phyloP scores from a whole-genome alignment of 73 alveolate species.

The Tetrahymena malaccensis region DNA sequence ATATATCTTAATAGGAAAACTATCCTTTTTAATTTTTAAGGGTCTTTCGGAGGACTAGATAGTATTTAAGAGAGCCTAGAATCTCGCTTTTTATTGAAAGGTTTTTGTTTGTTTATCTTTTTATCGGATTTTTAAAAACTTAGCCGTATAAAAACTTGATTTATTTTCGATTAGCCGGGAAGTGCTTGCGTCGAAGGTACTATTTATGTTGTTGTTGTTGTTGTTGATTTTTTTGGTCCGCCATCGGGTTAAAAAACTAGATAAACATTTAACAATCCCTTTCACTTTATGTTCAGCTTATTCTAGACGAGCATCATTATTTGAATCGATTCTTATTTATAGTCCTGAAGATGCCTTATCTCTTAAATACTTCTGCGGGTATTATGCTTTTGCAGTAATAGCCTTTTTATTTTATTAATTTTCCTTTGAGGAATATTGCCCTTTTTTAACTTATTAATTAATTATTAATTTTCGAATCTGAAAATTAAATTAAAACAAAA shows the following conservation, averaged over 20 bases:
- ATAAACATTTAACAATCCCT: not conserved
- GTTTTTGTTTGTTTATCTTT: not conserved
- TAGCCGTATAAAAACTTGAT: not conserved
- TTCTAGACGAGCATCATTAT: not conserved
- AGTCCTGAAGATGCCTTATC: not conserved
- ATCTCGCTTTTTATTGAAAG: not conserved
- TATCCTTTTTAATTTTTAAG: not conserved
- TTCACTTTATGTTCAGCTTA: not conserved
- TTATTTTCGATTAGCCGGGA: not conserved
- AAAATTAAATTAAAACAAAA: not conserved
- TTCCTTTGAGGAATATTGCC: not conserved
- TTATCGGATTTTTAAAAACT: not conserved
- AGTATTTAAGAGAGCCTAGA: not conserved
- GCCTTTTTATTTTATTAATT: not conserved
- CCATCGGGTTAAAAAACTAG: not conserved
- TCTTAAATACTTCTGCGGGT: not conserved
- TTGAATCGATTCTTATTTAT: not conserved
- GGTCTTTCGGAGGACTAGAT: not conserved
- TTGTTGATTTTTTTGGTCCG: not conserved
- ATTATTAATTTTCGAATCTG: not conserved
- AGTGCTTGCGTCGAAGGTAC: conserved; percentile 3
- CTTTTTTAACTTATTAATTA: not conserved
- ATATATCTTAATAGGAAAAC: not conserved
- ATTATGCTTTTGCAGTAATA: not conserved
- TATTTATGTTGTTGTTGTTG: not conserved